Evolutionary conservation across 495 filamentous ascomycete genomes (phyloP).

Genomic region (Talaromyces ruber): DNA sequence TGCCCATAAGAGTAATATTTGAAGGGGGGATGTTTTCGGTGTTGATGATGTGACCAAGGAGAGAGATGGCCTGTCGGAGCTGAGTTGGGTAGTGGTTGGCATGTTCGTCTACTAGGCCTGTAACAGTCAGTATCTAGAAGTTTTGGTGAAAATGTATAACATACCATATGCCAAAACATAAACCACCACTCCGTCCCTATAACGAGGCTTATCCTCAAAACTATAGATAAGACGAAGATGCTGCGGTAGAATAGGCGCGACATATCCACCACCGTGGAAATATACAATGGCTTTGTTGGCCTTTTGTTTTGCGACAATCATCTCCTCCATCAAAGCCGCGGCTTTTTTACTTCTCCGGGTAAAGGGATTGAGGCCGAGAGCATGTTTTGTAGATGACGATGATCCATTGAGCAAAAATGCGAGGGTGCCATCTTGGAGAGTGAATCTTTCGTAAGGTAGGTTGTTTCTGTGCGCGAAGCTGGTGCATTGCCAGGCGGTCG

Average conservation of each 20-base stretch:
- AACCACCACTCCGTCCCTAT: background rate
- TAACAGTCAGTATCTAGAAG: background rate
- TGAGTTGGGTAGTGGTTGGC: constrained; percentile 10
- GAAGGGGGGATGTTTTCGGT: background rate
- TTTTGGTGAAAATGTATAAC: background rate
- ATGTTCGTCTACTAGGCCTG: background rate
- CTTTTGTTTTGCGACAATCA: constrained; percentile 11
- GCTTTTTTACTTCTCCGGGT: background rate
- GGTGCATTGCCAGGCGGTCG: background rate
- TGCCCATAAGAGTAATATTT: constrained; percentile 6
- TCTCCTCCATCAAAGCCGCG: background rate
- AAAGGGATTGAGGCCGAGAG: background rate
- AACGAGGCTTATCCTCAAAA: background rate
- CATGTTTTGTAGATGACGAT: background rate
- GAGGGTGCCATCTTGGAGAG: background rate
- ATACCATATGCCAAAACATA: background rate
- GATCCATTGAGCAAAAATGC: background rate
- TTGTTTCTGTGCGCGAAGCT: background rate
- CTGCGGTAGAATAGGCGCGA: background rate
- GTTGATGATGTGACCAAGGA: background rate
- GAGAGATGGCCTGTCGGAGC: background rate
- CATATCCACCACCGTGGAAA: constrained; percentile 39
- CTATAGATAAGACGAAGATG: background rate
- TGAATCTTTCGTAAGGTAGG: background rate
- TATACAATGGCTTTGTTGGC: constrained; percentile 50